Evolutionary conservation across 805 yeast species (phyloP).

Genomic region (Ogataea ganodermae): DNA sequence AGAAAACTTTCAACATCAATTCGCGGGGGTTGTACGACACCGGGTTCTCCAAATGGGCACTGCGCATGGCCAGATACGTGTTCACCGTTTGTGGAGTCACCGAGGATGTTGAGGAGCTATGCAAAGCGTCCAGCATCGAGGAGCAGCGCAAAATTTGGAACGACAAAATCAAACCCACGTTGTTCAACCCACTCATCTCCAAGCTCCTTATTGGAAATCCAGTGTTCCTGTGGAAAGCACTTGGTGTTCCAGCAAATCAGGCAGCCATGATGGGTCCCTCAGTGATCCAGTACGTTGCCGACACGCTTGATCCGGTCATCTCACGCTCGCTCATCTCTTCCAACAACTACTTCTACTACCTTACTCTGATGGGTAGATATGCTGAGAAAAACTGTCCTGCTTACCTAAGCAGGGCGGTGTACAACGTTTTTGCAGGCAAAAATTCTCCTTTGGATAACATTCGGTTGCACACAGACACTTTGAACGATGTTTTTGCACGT

Average conservation of each 20-base stretch:
- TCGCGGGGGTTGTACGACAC: constrained; percentile 75
- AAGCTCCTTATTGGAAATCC: constrained; percentile 76
- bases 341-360: constrained; percentile 79
- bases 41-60: constrained; percentile 86
- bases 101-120: constrained; percentile 53
- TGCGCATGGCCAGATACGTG: constrained; percentile 62
- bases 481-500: constrained; percentile 73
- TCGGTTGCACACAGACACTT: constrained; percentile 76
- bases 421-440: constrained; percentile 45
- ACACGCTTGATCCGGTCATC: constrained; percentile 77
- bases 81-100: constrained; percentile 58
- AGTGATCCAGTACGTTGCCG: constrained; percentile 67
- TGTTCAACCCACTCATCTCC: constrained; percentile 70
- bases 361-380: constrained; percentile 65
- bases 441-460: constrained; percentile 64
- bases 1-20: constrained; percentile 51
- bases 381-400: constrained; percentile 69
- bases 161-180: constrained; percentile 60
- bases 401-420: constrained; percentile 64
- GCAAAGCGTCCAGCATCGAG: constrained; percentile 55
- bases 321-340: constrained; percentile 60
- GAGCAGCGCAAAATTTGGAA: constrained; percentile 72
- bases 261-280: constrained; percentile 78
- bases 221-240: constrained; percentile 82
- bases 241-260: constrained; percentile 88